A percentile compares a stretch with the other conserved stretches of the same genome.
Evolutionary conservation across 257 asterid species (phyloP).

Genomic region (Ocimum tenuiflorum): DNA sequence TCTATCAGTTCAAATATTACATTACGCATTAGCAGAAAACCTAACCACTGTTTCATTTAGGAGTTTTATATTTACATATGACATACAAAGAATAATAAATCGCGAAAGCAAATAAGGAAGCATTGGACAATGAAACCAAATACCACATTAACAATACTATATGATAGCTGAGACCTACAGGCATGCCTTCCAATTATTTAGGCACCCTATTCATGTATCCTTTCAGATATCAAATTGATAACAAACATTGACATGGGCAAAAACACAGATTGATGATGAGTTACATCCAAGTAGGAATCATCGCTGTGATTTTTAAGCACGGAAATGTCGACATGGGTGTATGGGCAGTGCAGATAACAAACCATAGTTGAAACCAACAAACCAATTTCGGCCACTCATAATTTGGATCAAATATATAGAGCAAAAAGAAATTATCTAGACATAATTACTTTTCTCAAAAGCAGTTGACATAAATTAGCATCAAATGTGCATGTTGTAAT

Average conservation of each 20-base stretch:
- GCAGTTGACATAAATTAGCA: background rate
- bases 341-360: background rate
- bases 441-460: background rate
- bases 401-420: constrained; percentile 3
- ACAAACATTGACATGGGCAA: background rate
- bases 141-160: background rate
- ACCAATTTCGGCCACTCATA: background rate
- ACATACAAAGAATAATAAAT: constrained; percentile 5
- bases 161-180: background rate
- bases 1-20: constrained; percentile 45
- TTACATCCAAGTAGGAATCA: background rate
- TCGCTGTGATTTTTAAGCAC: background rate
- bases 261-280: background rate
- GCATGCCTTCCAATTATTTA: background rate
- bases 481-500: constrained; percentile 2
- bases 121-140: constrained; percentile 5
- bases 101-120: background rate
- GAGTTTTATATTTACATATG: background rate
- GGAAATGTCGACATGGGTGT: background rate
- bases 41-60: background rate
- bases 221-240: background rate
- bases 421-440: background rate
- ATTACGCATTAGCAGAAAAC: background rate
- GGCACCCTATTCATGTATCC: background rate
- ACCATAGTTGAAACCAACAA: background rate